phyloP scores from a whole-genome alignment of 768 basidiomycete genomes.

The Sarcodon aspratus region DNA sequence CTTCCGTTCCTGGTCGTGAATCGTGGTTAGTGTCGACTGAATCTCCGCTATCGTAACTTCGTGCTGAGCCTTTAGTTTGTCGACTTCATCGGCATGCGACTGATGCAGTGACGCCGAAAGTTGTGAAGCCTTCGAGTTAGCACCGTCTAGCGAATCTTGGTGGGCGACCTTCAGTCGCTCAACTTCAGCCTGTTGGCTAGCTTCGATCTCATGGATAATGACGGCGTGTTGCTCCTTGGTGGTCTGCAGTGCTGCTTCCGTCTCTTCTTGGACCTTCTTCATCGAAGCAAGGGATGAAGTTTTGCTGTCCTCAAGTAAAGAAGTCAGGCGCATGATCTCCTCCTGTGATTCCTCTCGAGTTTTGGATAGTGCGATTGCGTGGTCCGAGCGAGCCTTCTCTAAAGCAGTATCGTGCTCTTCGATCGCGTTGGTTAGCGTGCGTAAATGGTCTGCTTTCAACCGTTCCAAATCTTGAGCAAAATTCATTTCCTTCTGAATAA shows the following conservation, averaged over 20 bases:
- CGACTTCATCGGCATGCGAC: conserved; percentile 28
- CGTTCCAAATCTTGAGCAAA: conserved; percentile 56
- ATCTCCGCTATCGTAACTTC: conserved; percentile 21
- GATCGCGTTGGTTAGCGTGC: conserved; percentile 39
- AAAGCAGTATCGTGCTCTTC: conserved; percentile 48
- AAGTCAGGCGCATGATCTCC: conserved; percentile 37
- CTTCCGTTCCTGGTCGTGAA: conserved; percentile 18
- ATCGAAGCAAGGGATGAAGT: conserved; percentile 28
- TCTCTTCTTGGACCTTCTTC: conserved; percentile 29
- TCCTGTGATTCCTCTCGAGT: conserved; percentile 42
- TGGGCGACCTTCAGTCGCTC: conserved; percentile 37
- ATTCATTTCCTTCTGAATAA: conserved; percentile 53
- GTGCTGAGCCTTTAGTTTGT: conserved; percentile 30
- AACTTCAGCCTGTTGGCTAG: conserved; percentile 45
- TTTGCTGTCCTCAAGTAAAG: conserved; percentile 31
- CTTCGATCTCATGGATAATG: conserved; percentile 43
- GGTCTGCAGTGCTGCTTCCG: conserved; percentile 33
- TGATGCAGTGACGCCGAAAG: conserved; percentile 22
- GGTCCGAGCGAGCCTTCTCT: conserved; percentile 50
- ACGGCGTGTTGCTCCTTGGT: conserved; percentile 45
- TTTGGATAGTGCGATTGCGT: conserved; percentile 39
- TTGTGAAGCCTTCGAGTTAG: conserved; percentile 19
- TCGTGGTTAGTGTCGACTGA: conserved; percentile 15
- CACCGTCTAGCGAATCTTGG: conserved; percentile 22
- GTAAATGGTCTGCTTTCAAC: conserved; percentile 52